phyloP scores from a whole-genome alignment of 2,329 filamentous ascomycete genomes.

The Clarireedia hainanense region DNA sequence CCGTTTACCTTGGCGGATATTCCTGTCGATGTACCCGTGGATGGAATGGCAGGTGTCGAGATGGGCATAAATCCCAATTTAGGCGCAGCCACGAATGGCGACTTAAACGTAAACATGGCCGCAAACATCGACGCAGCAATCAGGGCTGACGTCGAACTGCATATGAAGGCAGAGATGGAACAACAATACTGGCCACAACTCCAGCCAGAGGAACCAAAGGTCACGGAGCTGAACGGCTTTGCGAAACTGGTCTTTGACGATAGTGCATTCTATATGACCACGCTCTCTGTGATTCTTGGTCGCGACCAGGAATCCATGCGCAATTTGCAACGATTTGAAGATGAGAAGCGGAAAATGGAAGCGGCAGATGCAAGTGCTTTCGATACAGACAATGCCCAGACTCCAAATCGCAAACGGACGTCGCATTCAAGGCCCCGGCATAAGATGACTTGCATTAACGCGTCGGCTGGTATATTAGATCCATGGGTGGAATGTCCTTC shows the following conservation, averaged over 20 bases:
- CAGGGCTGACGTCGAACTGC: not conserved
- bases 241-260: conserved; percentile 63
- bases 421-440: conserved; percentile 35
- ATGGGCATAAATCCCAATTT: too few species aligned
- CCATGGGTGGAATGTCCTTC: not conserved
- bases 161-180: not conserved
- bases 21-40: too few species aligned
- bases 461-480: conserved; percentile 57
- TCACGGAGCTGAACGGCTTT: conserved; percentile 26
- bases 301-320: conserved; percentile 42
- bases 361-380: conserved; percentile 40
- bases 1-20: too few species aligned
- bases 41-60: too few species aligned
- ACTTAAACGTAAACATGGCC: too few species aligned
- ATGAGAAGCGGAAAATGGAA: not conserved
- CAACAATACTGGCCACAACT: not conserved
- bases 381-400: not conserved
- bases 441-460: conserved; percentile 54
- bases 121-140: too few species aligned
- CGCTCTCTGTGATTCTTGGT: conserved; percentile 63
- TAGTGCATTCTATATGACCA: conserved; percentile 73
- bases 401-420: too few species aligned
- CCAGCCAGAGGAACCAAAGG: not conserved
- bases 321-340: not conserved
- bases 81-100: too few species aligned